Base-by-base conservation (phyloP, 2,329 filamentous ascomycete species). In the Nigrospora sphaerica region DNA sequence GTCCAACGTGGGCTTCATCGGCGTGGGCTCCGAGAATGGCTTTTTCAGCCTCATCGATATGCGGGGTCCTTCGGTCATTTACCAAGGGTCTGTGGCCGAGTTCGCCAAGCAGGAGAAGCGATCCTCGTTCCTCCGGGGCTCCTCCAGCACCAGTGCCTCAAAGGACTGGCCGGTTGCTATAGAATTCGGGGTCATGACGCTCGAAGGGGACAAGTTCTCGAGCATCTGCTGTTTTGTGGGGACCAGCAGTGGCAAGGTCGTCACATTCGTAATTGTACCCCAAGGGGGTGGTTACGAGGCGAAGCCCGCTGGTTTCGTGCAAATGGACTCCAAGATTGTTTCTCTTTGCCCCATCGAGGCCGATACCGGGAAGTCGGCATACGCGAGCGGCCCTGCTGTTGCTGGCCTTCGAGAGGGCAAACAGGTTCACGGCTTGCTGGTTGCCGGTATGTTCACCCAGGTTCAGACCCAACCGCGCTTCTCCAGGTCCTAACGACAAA, bases 151-250 rank as follows among this genome's bases (percentile, higher is more conserved):
- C 19, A 63, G 74, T 6, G 63, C 71, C 5, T 61, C 57, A 3
- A 75, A 74, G 41, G 91, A 96, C 58, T 95, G 83, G 78, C 82
- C 88, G 1, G 89, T 88, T 0, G 76, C 73, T 31, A 81, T 97
- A 28, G 88, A 96, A 60, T 98, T 97, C 68, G 89, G 88, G 45
- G 88, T 95, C 40, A 85, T 98, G 82, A 95, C 87, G 3, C 70
- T 96, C 4, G 93, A 97, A 38, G 87, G 85, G n/a, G 92, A 97
- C 60, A 83, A 88, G 53, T 98, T 95, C 62, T 97, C 93, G 1
- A 96, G 90, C 58, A 95, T 98, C 47, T 81, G 85, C 48, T 86
- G 93, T 54, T 95, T 97, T 55, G 87, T 95, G 2, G 93, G 93
- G 17, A 97, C 93, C 0, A 91, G 85, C 54, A 66, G 81, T 31